Conservation (phyloP, 116 monocot genomes). For the Phalaenopsis hybrid region DNA sequence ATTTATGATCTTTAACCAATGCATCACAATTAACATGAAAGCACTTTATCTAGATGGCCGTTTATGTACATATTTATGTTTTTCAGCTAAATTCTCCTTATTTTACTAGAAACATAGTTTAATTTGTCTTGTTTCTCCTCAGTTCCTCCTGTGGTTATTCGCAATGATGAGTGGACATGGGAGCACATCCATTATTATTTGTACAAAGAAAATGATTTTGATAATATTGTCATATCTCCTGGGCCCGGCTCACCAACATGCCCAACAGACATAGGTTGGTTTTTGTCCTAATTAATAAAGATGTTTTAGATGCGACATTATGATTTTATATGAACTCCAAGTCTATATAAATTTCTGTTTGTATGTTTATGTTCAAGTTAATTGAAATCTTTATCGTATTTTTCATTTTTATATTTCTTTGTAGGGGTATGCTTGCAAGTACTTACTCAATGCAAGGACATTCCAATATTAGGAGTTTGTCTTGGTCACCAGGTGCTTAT, state of each 20-base stretch:
- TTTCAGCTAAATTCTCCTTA: neutral
- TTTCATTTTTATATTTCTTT: constrained; percentile 12
- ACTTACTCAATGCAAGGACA: constrained; percentile 62
- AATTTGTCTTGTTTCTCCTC: constrained; percentile 10
- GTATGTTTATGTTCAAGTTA: neutral
- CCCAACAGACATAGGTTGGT: constrained; percentile 62
- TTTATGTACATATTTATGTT: neutral
- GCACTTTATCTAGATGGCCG: neutral
- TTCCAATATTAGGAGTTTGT: constrained; percentile 95
- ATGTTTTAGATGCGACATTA: neutral
- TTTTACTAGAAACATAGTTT: constrained; percentile 2
- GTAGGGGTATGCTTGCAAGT: constrained; percentile 72
- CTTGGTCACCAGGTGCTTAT: constrained; percentile 90
- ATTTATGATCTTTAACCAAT: neutral
- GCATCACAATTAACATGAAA: neutral
- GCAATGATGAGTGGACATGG: constrained; percentile 93
- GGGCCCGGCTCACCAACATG: constrained; percentile 88
- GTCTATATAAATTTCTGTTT: neutral
- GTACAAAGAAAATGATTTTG: constrained; percentile 66
- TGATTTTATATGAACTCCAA: neutral
- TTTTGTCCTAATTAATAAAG: neutral
- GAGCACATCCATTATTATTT: constrained; percentile 34
- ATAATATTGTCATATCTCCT: constrained; percentile 97
- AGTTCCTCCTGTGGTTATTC: constrained; percentile 87
- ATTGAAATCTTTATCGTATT: neutral